A percentile compares a stretch with the other conserved stretches of the same genome.
phyloP scores from a whole-genome alignment of 1,284 basidiomycete species.

The Cryptococcus sp. region DNA sequence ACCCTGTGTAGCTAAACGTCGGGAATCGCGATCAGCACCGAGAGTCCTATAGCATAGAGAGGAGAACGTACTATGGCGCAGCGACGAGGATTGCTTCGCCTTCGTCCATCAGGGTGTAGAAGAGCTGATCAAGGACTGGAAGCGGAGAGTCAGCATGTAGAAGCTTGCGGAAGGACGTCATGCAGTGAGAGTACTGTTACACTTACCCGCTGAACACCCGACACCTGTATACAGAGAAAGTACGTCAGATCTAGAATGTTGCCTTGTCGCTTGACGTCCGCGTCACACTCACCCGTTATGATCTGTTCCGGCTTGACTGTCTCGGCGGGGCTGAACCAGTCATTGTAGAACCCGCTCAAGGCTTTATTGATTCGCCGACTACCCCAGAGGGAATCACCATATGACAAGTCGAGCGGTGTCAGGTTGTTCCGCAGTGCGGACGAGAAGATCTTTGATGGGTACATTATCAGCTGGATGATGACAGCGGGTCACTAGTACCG shows the following conservation, averaged over 20 bases:
- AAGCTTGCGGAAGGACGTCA: neutral
- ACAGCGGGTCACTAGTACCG: neutral
- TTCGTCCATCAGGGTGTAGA: slow-evolving; percentile 52
- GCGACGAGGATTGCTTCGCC: slow-evolving; percentile 53
- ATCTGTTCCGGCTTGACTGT: slow-evolving; percentile 42
- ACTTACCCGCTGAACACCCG: slow-evolving; percentile 43
- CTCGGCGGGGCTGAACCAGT: slow-evolving; percentile 41
- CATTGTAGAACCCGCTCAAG: slow-evolving; percentile 44
- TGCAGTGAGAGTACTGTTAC: neutral
- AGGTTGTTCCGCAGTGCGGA: slow-evolving; percentile 42
- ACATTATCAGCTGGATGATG: neutral
- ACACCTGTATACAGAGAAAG: slow-evolving; percentile 23
- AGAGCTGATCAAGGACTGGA: slow-evolving; percentile 51
- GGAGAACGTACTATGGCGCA: slow-evolving; percentile 40
- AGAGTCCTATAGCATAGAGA: slow-evolving; percentile 5
- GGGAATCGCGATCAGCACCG: neutral
- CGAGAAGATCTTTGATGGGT: slow-evolving; percentile 37
- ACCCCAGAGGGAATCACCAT: slow-evolving; percentile 51
- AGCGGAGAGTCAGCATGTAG: neutral
- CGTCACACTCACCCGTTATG: slow-evolving; percentile 34
- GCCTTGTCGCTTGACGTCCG: too few relatives aligned
- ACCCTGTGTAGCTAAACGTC: slow-evolving; percentile 44
- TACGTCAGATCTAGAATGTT: too few relatives aligned
- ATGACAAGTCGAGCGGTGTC: slow-evolving; percentile 39
- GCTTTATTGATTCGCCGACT: slow-evolving; percentile 45